phyloP scores from a whole-genome alignment of 768 basidiomycete species.

The Mycena leptocephala region DNA sequence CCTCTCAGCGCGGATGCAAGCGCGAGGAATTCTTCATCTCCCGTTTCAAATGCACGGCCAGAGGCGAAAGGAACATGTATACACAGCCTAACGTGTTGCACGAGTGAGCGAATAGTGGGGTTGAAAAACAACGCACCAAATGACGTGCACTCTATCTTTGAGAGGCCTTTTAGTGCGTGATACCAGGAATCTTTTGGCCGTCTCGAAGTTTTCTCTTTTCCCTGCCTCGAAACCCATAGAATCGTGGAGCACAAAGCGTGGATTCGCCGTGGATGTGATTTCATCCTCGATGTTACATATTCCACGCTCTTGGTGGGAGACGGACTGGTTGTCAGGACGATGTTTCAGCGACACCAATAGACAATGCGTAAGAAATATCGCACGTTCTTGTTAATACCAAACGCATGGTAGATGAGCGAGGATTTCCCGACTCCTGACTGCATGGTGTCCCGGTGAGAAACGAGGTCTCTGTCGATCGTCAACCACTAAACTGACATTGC shows the following conservation, averaged over 20 bases:
- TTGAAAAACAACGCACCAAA: neutral
- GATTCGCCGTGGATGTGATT: slow-evolving; percentile 5
- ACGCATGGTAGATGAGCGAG: slow-evolving; percentile 14
- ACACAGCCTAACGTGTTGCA: slow-evolving; percentile 2
- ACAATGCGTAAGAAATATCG: neutral
- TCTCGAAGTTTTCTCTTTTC: neutral
- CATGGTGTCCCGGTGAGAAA: neutral
- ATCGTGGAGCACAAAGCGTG: slow-evolving; percentile 12
- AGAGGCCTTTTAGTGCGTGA: neutral
- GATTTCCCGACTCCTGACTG: slow-evolving; percentile 15
- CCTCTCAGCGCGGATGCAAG: neutral
- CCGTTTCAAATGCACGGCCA: neutral
- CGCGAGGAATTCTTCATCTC: neutral
- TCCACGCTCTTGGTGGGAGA: slow-evolving; percentile 3
- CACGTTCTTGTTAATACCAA: slow-evolving; percentile 4
- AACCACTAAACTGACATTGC: neutral
- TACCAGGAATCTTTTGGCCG: slow-evolving; percentile 12
- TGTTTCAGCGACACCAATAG: neutral
- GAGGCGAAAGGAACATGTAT: slow-evolving; percentile 18
- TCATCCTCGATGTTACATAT: neutral
- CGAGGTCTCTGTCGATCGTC: neutral
- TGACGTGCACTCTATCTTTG: slow-evolving; percentile 12
- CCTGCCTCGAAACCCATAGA: slow-evolving; percentile 24
- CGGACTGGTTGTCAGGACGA: neutral
- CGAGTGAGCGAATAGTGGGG: neutral